phyloP scores from a whole-genome alignment of 225 moss, liverwort and hornwort genomes.

The Pseudoscleropodium purum region DNA sequence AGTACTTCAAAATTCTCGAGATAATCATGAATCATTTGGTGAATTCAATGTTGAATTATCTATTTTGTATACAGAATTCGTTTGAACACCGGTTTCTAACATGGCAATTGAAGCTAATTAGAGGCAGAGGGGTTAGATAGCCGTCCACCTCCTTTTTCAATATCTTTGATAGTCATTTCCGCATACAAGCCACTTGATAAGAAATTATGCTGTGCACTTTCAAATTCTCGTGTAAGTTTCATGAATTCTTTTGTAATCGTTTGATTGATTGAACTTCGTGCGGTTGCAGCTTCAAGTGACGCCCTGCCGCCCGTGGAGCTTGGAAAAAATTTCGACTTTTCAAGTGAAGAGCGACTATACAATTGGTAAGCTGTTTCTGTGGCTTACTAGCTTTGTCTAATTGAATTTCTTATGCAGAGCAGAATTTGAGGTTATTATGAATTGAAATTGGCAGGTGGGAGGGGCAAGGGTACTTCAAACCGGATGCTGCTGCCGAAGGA shows the following conservation, averaged over 20 bases:
- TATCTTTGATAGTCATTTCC: neutral
- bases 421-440: neutral
- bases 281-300: conserved; percentile 7
- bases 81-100: neutral
- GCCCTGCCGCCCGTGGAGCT: conserved; percentile 18
- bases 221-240: neutral
- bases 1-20: neutral
- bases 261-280: neutral
- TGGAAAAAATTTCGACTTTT: conserved; percentile 38
- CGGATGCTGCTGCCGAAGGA: conserved; percentile 49
- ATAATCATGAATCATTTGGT: neutral
- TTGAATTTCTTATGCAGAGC: neutral
- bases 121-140: neutral
- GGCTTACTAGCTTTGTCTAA: neutral
- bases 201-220: neutral
- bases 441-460: conserved; percentile 65
- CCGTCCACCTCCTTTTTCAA: neutral
- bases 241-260: neutral
- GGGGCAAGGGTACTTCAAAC: conserved; percentile 86
- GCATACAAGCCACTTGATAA: too few species aligned
- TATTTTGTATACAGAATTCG: neutral
- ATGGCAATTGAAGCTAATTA: neutral
- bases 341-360: conserved; percentile 35
- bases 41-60: neutral
- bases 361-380: conserved; percentile 9